Conservation (phyloP, 2,329 filamentous ascomycete genomes). For the Hymenoscyphus repandus region DNA sequence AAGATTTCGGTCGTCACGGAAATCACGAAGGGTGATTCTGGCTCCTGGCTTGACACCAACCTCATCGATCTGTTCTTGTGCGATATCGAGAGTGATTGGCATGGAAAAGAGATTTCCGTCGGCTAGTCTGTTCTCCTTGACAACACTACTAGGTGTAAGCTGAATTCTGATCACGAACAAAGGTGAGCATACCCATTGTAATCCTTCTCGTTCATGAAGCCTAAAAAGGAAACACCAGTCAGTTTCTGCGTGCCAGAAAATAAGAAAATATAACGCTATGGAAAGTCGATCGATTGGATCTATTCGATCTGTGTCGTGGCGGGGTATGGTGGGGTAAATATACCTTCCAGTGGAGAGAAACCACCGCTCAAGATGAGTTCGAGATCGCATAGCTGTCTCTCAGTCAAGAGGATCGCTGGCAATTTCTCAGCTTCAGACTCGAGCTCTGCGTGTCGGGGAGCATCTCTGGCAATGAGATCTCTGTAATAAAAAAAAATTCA, state of each 20-base stretch:
- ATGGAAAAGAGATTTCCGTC: constrained; percentile 93
- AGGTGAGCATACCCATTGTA: constrained; percentile 71
- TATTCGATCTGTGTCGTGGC: too few species aligned
- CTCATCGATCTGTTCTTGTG: constrained; percentile 67
- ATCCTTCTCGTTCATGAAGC: constrained; percentile 96
- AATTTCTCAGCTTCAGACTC: constrained; percentile 78
- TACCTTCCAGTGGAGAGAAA: constrained; percentile 95
- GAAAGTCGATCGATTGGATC: too few species aligned
- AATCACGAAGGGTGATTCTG: constrained; percentile 84
- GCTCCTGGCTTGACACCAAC: constrained; percentile 72
- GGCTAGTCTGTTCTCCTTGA: constrained; percentile 78
- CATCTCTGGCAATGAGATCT: constrained; percentile 91
- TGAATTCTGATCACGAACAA: constrained; percentile 2
- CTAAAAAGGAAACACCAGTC: constrained; percentile 40
- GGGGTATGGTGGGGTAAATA: constrained; percentile 26
- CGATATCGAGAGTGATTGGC: constrained; percentile 89
- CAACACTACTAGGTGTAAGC: constrained; percentile 59
- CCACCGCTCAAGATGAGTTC: constrained; percentile 96
- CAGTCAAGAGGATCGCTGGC: constrained; percentile 76
- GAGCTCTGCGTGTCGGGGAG: constrained; percentile 74
- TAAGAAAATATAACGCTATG: not conserved
- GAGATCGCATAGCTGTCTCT: constrained; percentile 96
- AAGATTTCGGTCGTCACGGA: constrained; percentile 92
- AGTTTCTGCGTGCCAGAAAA: constrained; percentile 21
- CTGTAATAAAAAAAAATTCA: constrained; percentile 17